These are phyloP conservation scores for Daldinia loculata DNA, from an alignment of 495 filamentous ascomycete species.

Conservation along the genomic window DNA sequence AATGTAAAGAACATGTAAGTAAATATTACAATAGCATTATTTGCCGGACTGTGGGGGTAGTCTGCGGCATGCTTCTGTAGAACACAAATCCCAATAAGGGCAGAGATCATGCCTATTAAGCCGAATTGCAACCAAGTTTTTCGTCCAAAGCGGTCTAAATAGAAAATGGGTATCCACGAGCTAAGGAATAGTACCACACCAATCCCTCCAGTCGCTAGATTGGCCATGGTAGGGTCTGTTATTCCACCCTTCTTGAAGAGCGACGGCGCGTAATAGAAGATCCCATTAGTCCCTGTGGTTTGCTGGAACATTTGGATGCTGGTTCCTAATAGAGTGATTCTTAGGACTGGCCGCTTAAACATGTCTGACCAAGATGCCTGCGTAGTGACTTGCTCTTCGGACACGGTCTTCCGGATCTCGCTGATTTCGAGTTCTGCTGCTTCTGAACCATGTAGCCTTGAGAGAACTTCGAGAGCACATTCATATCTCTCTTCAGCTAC, in stretches of 20 bases:
- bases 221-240: slow-evolving; percentile 42
- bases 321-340: slow-evolving; percentile 37
- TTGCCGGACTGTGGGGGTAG: slow-evolving; percentile 36
- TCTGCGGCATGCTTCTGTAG: slow-evolving; percentile 41
- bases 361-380: slow-evolving; percentile 42
- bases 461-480: slow-evolving; percentile 59
- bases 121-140: slow-evolving; percentile 46
- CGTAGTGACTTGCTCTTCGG: slow-evolving; percentile 41
- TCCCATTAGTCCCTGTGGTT: slow-evolving; percentile 41
- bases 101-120: slow-evolving; percentile 40
- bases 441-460: slow-evolving; percentile 59
- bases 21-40: slow-evolving; percentile 43
- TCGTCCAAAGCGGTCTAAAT: slow-evolving; percentile 41
- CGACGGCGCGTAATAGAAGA: slow-evolving; percentile 39
- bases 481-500: slow-evolving; percentile 58
- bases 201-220: slow-evolving; percentile 40
- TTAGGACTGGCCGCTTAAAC: slow-evolving; percentile 44
- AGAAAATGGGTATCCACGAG: slow-evolving; percentile 43
- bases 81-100: slow-evolving; percentile 40
- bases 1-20: slow-evolving; percentile 45
- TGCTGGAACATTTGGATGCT: slow-evolving; percentile 42
- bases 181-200: slow-evolving; percentile 39
- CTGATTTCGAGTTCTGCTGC: slow-evolving; percentile 52
- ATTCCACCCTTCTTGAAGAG: slow-evolving; percentile 44
- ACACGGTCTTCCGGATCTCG: slow-evolving; percentile 42